phyloP scores from a whole-genome alignment of 805 yeast genomes.

The Cyberlindnera lachancei region DNA sequence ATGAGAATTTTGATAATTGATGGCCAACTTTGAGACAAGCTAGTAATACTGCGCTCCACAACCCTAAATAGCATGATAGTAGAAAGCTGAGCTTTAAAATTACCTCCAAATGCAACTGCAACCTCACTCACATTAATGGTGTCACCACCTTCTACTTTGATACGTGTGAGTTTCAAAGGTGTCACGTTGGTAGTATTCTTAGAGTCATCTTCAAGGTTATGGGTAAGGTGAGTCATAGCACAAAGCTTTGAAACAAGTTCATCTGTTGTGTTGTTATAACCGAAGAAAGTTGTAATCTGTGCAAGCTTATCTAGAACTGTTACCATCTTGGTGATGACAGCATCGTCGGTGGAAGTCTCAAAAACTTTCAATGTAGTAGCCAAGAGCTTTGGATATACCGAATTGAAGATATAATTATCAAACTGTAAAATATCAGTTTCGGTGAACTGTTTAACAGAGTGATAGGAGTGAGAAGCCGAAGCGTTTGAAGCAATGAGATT shows the following conservation, averaged over 20 bases:
- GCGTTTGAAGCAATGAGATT: slow-evolving; percentile 43
- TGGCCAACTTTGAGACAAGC: slow-evolving; percentile 45
- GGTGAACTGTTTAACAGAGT: slow-evolving; percentile 15
- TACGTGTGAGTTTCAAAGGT: slow-evolving; percentile 17
- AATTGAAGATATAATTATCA: slow-evolving; percentile 65
- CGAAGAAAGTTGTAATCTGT: slow-evolving; percentile 60
- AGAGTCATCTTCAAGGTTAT: slow-evolving; percentile 4
- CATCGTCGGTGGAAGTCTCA: slow-evolving; percentile 85
- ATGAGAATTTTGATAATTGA: slow-evolving; percentile 51
- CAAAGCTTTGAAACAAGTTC: slow-evolving; percentile 57
- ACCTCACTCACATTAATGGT: slow-evolving; percentile 67
- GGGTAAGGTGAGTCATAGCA: slow-evolving; percentile 56
- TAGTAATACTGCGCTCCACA: slow-evolving; percentile 47
- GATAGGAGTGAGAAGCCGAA: slow-evolving; percentile 24
- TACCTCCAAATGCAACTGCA: slow-evolving; percentile 80
- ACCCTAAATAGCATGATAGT: slow-evolving; percentile 80
- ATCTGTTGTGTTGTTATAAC: slow-evolving; percentile 50
- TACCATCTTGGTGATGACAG: slow-evolving; percentile 78
- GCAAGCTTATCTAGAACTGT: slow-evolving; percentile 84
- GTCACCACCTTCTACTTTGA: slow-evolving; percentile 22
- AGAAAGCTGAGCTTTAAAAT: slow-evolving; percentile 87
- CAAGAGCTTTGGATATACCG: slow-evolving; percentile 56
- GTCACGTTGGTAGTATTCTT: slow-evolving; percentile 2
- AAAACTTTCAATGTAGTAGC: slow-evolving; percentile 71
- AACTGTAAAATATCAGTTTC: slow-evolving; percentile 39